Evolutionary conservation across 371 early-diverging fungal genomes (phyloP).

Genomic region (Hamiltosporidium tvaerminnensis): DNA sequence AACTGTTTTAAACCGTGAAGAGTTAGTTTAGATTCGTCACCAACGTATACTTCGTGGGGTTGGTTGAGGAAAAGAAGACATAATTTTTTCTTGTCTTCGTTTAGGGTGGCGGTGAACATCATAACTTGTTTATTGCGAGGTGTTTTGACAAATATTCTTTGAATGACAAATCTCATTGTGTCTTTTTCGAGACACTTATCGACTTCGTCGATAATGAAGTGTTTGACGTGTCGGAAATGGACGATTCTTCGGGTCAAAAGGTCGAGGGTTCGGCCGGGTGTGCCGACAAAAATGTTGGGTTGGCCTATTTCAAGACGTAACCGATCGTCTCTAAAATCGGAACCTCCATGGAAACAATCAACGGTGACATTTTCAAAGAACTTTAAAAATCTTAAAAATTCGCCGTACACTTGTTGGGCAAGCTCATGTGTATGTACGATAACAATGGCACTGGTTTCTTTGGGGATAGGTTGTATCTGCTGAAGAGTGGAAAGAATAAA

Average conservation of each 20-base stretch:
- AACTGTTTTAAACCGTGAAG: constrained; percentile 85
- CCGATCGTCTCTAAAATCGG: constrained; percentile 60
- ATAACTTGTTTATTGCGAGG: constrained; percentile 87
- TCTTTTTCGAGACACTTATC: constrained; percentile 65
- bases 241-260: constrained; percentile 66
- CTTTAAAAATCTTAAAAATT: constrained; percentile 77
- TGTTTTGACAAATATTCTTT: constrained; percentile 75
- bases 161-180: constrained; percentile 86
- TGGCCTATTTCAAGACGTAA: constrained; percentile 61
- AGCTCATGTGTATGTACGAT: constrained; percentile 90
- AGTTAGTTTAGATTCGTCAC: constrained; percentile 87
- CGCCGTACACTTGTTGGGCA: constrained; percentile 87
- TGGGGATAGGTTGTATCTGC: constrained; percentile 64
- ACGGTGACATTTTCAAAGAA: constrained; percentile 78
- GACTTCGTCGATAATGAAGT: constrained; percentile 94
- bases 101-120: constrained; percentile 86
- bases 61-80: constrained; percentile 34
- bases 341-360: constrained; percentile 78
- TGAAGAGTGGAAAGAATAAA: constrained; percentile 87
- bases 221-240: constrained; percentile 65
- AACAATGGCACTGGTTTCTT: constrained; percentile 67
- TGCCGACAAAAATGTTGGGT: constrained; percentile 85
- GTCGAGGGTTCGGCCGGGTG: constrained; percentile 82
- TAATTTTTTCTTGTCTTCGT: constrained; percentile 57
- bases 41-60: constrained; percentile 84